Percentiles rank a stretch among this genome's conserved stretches.
Evolutionary conservation across 805 yeast species (phyloP).

Genomic region (Ogataea paradorogensis): DNA sequence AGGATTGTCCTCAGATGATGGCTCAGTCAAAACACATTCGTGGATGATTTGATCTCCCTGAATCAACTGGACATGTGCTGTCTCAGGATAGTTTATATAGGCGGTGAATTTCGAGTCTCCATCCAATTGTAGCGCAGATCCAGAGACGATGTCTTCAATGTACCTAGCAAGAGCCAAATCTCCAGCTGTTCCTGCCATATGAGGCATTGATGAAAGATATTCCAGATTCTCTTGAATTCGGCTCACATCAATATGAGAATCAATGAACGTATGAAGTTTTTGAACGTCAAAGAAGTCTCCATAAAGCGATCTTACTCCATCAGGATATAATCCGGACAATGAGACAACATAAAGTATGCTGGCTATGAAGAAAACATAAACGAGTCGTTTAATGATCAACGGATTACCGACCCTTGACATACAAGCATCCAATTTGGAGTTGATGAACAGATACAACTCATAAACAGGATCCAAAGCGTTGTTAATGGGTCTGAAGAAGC

Average conservation of each 20-base stretch:
- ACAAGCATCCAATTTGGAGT: slow-evolving; percentile 50
- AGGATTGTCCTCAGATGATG: slow-evolving; percentile 9
- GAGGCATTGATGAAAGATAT: slow-evolving; percentile 78
- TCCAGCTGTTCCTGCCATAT: slow-evolving; percentile 84
- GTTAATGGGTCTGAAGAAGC: slow-evolving; percentile 42
- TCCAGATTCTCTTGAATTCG: slow-evolving; percentile 64
- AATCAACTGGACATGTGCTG: slow-evolving; percentile 28
- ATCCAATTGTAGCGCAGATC: slow-evolving; percentile 52
- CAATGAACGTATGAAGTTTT: slow-evolving; percentile 47
- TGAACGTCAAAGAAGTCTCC: slow-evolving; percentile 66
- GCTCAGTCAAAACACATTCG: slow-evolving; percentile 24
- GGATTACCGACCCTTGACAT: slow-evolving; percentile 81
- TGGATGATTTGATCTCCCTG: slow-evolving; percentile 15
- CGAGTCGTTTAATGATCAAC: slow-evolving; percentile 69
- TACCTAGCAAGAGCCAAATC: slow-evolving; percentile 71
- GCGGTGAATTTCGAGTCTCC: slow-evolving; percentile 51
- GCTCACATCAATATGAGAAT: slow-evolving; percentile 50
- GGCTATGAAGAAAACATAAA: slow-evolving; percentile 69
- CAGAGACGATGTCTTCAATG: slow-evolving; percentile 54
- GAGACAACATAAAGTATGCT: slow-evolving; percentile 54
- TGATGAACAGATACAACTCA: slow-evolving; percentile 42
- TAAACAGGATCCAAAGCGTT: slow-evolving; percentile 50
- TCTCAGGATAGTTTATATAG: slow-evolving; percentile 64
- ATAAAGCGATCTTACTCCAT: slow-evolving; percentile 35
- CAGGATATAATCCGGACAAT: slow-evolving; percentile 52